Conservation (phyloP, 2,329 filamentous ascomycete genomes). For the Alternaria sp. region DNA sequence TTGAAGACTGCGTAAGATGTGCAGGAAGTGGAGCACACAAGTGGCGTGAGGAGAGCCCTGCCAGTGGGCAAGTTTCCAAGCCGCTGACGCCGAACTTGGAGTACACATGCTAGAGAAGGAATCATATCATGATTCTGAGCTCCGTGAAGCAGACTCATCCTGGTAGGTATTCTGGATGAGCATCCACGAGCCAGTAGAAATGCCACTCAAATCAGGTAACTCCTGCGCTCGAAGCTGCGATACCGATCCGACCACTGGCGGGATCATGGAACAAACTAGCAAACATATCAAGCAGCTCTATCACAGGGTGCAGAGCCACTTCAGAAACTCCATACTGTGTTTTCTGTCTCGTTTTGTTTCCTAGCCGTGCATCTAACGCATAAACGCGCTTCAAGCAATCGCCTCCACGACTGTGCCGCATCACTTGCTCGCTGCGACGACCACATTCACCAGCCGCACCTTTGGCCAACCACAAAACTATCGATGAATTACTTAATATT, state of each 20-base stretch:
- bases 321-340: not conserved
- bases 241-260: not conserved
- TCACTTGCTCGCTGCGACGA: not conserved
- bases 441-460: not conserved
- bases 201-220: not conserved
- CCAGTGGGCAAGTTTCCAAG: not conserved
- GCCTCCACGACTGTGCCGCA: slow-evolving; percentile 4
- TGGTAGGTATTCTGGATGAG: not conserved
- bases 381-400: slow-evolving; percentile 8
- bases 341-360: not conserved
- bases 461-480: not conserved
- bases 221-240: not conserved
- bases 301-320: not conserved
- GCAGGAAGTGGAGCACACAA: not conserved
- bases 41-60: not conserved
- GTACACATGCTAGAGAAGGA: not conserved
- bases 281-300: not conserved
- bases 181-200: not conserved
- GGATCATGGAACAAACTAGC: not conserved
- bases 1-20: not conserved
- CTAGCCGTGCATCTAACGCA: slow-evolving; percentile 5
- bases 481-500: not conserved
- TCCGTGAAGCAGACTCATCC: not conserved
- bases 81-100: not conserved
- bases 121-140: not conserved